Base-by-base conservation (phyloP, 805 yeast species). In the Starmera amethionina region DNA sequence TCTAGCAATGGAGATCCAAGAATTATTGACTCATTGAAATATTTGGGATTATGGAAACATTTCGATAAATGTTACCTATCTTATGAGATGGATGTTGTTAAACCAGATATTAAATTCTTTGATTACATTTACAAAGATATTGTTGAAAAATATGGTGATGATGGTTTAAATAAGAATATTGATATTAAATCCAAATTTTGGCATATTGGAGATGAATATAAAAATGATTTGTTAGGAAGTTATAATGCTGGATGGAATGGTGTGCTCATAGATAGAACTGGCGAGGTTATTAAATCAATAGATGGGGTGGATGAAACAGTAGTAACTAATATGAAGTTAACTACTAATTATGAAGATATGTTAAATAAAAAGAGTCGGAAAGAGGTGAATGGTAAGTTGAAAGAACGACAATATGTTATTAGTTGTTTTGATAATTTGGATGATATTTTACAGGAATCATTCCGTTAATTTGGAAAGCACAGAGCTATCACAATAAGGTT, bases 191-290 rank as follows among this genome's bases (percentile, higher is more conserved):
- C 45, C 49, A 11, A 55, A 65, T 4, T 36, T 37, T 80, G 83
- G 84, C 90, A 82, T 53, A 59, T 80, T 37, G 90, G 90, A 1
- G 89, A 82, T 51, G 76, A 72, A 46, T 55, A 65, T 31, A 58
- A 58, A 8, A 73, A 75, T 38, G 90, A 82, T 52, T 62, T 72
- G 41, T 50, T 62, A 12, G 82, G 78, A 3, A 65, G 79, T 0
- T 54, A 62, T 14, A 54, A 57, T 22, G 68, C 79, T 1, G 88
- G 88, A 0, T 73, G 86, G 75, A 75, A 73, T 40, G 77, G 81
- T 5, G 60, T 82, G 1, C 57, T 73, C 19, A 41, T 79, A 4
- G 82, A 78, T 50, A 63, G 84, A 48, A 44, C 27, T 7, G 27
- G 27, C 5, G 32, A 30, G 2, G 5, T 8, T 4, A 22, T 22